Conservation (phyloP, 2,329 filamentous ascomycete genomes). For the Fusarium brevicatenulatum region DNA sequence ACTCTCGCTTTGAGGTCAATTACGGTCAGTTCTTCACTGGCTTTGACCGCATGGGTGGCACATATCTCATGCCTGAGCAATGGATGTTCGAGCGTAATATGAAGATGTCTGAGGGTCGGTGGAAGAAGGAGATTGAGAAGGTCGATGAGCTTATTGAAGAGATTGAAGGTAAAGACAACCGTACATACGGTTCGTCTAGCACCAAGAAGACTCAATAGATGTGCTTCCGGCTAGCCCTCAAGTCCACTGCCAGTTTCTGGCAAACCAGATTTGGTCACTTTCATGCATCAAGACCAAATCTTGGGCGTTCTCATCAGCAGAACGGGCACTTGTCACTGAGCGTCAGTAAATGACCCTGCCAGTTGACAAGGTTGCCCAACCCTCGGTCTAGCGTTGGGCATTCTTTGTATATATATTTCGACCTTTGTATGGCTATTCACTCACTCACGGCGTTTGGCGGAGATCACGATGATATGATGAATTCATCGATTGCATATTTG, state of each 20-base stretch:
- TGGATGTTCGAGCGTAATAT: conserved; percentile 86
- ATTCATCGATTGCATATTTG: conserved; percentile 38
- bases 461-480: conserved; percentile 19
- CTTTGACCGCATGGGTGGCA: conserved; percentile 88
- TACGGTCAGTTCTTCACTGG: conserved; percentile 95
- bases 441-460: conserved; percentile 31
- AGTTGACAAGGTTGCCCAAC: background rate
- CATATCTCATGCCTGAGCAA: conserved; percentile 85
- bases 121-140: conserved; percentile 73
- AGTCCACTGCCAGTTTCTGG: background rate
- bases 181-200: conserved; percentile 55
- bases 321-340: background rate
- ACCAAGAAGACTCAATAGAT: conserved; percentile 56
- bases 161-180: conserved; percentile 69
- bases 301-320: background rate
- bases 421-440: conserved; percentile 25
- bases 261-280: background rate
- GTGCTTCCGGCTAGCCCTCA: background rate
- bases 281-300: background rate
- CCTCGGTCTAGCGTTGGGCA: background rate
- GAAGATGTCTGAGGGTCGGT: conserved; percentile 85
- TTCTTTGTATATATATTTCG: conserved; percentile 33
- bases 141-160: conserved; percentile 75
- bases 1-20: conserved; percentile 70
- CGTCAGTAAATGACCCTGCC: background rate